Base-by-base conservation (phyloP, 140 eudicot genomes). In the Anethum foeniculum region DNA sequence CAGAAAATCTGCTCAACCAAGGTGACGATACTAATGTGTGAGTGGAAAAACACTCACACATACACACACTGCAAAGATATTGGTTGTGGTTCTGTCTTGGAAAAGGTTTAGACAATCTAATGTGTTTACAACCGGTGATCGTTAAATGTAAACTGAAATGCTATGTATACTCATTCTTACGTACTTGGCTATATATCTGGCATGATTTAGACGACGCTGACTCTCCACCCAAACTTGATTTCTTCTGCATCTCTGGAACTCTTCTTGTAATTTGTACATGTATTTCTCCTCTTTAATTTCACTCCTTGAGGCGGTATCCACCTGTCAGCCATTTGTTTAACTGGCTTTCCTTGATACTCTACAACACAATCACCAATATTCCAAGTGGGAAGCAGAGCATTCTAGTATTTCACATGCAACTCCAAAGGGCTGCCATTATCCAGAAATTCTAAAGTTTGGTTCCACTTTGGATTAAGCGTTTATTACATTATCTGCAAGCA, bases 221-320 rank as follows among this genome's bases (percentile, higher is more conserved):
- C 82, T 89, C 92, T 6, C 90, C 85, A 32, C 91, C 95, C 0
- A 86, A 54, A 76, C 87, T 84, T 51, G 81, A 79, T 80, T 82
- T 92, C 89, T 87, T 89, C 52, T 86, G 87, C 71, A 85, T 71
- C 69, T 92, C 89, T 28, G 97, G 97, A 71, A 90, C 78, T 84
- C 85, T 95, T 79, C 97, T 83, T 52, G 93, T 90, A 60, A 95
- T 84, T 78, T 92, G 99, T 85, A 95, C 85, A 89, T 88, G 97
- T 76, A 95, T 92, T 80, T 95, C 99, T 36, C 99, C 99, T 81
- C 62, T 89, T 82, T n/a, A n/a, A n/a, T n/a, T 92, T 95, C 21
- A 95, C 99, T 32, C 96, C 92, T 88, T 95, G 99, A 64, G 92
- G 92, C 4, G 99, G 99, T 85, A 95, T 90, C 99, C 99, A 92